Evolutionary conservation across 1,284 basidiomycete species (phyloP), one percentile per base, ranked within the genome.

Genomic region (Sutorius eximius): DNA sequence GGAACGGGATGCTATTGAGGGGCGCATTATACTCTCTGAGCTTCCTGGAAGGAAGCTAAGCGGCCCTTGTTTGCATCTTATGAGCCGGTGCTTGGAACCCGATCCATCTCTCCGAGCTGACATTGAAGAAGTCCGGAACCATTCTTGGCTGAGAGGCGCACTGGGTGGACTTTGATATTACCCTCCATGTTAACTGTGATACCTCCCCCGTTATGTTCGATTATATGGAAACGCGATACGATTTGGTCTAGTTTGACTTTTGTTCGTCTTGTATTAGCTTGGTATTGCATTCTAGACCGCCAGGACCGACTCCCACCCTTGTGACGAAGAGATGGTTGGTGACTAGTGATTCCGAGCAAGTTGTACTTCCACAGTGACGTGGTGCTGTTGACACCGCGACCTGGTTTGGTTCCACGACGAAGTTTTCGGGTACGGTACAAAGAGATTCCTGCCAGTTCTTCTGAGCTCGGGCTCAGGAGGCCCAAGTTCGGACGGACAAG

Each of bases 21-120:
- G 83, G 9, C 74, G 66, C 20, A 78, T 85, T 20, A 63, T 76
- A 47, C 69, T 83, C 24, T 38, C 72, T 63, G 57, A 76, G 71
- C 61, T 75, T 8, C 63, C 71, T n/a, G 66, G 71, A 18, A 61
- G 52, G 46, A 66, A 63, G 45, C 63, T 80, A 16, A 77, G 79
- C 16, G 65, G 68, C 29, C 63, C 65, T 8, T 78, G 78, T 52
- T 69, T 83, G 65, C 78, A 85, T 60, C 75, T 95, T 58, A 83
- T 96, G 78, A 73, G 76, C 43, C 76, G 79, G 54, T 95, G 93
- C 65, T 74, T 96, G 56, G 82, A 89, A 58, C 83, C 85, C 7
- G 81, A 94, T 60, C 87, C 89, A 1, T 73, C 77, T 41, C 73
- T 76, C 32, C 76, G 93, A 43, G 83, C 85, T 10, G 85, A 82